phyloP scores from a whole-genome alignment of 129 eudicot species.

The Flaveria brownii region DNA sequence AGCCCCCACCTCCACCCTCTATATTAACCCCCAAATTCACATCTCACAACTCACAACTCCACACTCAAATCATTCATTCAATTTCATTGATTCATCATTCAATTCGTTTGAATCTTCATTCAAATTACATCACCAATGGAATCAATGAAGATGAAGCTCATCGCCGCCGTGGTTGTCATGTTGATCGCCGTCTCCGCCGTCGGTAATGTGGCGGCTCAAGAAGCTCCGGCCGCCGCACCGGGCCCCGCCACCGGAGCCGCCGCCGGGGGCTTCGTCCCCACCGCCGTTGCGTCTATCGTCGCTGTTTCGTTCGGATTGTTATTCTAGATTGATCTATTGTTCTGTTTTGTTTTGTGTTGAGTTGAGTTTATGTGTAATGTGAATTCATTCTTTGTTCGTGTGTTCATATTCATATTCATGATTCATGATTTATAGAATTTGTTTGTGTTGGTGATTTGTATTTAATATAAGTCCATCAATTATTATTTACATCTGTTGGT shows the following conservation, averaged over 20 bases:
- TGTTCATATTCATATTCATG: background rate
- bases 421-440: background rate
- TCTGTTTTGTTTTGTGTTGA: background rate
- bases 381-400: slow-evolving; percentile 21
- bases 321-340: slow-evolving; percentile 18
- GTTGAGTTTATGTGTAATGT: slow-evolving; percentile 20
- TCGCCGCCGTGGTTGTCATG: slow-evolving; percentile 29
- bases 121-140: slow-evolving; percentile 29
- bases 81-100: background rate
- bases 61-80: background rate
- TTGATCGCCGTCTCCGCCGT: slow-evolving; percentile 35
- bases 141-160: slow-evolving; percentile 46
- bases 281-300: slow-evolving; percentile 30
- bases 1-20: slow-evolving; percentile 19
- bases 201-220: slow-evolving; percentile 40
- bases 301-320: slow-evolving; percentile 43
- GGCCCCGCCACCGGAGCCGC: slow-evolving; percentile 41
- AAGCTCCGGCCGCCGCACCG: slow-evolving; percentile 48
- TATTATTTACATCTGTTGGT: background rate
- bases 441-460: background rate
- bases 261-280: slow-evolving; percentile 39
- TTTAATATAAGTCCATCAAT: no score
- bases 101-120: background rate
- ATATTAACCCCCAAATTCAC: slow-evolving; percentile 21
- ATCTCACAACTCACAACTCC: background rate